Conservation (phyloP, 495 filamentous ascomycete species). For the Choiromyces venosus region DNA sequence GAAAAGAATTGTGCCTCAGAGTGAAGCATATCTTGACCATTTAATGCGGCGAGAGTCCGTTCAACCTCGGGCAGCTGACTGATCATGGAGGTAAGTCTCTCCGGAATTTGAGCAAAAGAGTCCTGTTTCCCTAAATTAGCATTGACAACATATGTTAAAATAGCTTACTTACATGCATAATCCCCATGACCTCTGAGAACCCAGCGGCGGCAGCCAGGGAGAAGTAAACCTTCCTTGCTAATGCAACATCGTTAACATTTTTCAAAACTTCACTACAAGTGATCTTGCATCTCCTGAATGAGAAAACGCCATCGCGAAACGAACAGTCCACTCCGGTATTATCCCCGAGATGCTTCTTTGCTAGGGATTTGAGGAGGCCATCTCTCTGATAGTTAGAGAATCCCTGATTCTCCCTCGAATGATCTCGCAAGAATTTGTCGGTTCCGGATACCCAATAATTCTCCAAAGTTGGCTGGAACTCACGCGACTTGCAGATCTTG, state of each 20-base stretch:
- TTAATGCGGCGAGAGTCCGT: not conserved
- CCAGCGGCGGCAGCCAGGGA: conserved; percentile 17
- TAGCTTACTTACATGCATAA: conserved; percentile 25
- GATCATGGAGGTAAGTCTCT: conserved; percentile 1
- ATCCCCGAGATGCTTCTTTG: conserved; percentile 18
- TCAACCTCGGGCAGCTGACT: conserved; percentile 7
- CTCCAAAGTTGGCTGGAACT: conserved; percentile 32
- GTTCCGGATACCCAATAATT: conserved; percentile 31
- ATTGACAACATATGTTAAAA: not conserved
- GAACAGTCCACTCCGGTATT: conserved; percentile 9
- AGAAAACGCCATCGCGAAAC: conserved; percentile 6
- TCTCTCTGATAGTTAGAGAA: conserved; percentile 5
- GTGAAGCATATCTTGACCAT: not conserved
- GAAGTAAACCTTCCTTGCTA: conserved; percentile 32
- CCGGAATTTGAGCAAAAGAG: conserved; percentile 1
- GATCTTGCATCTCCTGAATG: conserved; percentile 11
- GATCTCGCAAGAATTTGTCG: conserved; percentile 28
- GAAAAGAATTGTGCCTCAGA: conserved; percentile 12
- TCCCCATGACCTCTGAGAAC: conserved; percentile 13
- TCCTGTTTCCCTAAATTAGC: conserved; percentile 16
- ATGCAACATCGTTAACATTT: conserved; percentile 19
- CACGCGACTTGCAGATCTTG: conserved; percentile 29
- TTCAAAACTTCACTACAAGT: conserved; percentile 28
- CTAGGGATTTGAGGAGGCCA: conserved; percentile 31
- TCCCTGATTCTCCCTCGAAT: conserved; percentile 14